Evolutionary conservation across 208 protist genomes (phyloP).

Genomic region (Endotrypanum monterogeii): DNA sequence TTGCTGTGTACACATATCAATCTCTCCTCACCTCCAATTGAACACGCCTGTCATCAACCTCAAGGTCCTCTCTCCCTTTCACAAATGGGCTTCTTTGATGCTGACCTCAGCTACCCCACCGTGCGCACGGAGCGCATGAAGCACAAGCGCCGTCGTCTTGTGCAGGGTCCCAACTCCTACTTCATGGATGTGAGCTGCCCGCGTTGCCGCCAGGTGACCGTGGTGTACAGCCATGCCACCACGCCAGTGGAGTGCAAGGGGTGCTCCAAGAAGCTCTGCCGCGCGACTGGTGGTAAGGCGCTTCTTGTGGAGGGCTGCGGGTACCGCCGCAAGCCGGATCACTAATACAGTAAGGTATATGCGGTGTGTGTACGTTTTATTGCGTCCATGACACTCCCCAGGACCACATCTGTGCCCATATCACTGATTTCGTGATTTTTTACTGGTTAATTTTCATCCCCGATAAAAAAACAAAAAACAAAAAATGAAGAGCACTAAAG

Average conservation of each 20-base stretch:
- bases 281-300: conserved; percentile 98
- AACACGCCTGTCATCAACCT: neutral
- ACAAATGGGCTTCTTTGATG: conserved; percentile 92
- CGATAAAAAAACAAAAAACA: conserved; percentile 6
- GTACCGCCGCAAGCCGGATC: conserved; percentile 96
- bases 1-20: neutral
- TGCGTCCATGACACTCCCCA: neutral
- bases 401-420: neutral
- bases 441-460: neutral
- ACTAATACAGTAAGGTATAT: conserved; percentile 15
- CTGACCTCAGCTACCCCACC: conserved; percentile 98
- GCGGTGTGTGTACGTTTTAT: neutral
- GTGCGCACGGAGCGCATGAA: conserved; percentile 93
- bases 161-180: conserved; percentile 99
- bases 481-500: neutral
- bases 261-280: conserved; percentile 97
- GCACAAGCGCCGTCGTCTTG: conserved; percentile 99
- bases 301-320: conserved; percentile 95
- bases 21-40: neutral
- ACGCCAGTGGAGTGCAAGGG: conserved; percentile 96
- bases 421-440: conserved; percentile 4
- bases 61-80: neutral
- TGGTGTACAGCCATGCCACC: conserved; percentile 98
- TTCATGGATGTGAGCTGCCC: conserved; percentile 99
- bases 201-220: conserved; percentile 94